phyloP scores from a whole-genome alignment of 306 rosid genomes.

The Arachis stenosperma region DNA sequence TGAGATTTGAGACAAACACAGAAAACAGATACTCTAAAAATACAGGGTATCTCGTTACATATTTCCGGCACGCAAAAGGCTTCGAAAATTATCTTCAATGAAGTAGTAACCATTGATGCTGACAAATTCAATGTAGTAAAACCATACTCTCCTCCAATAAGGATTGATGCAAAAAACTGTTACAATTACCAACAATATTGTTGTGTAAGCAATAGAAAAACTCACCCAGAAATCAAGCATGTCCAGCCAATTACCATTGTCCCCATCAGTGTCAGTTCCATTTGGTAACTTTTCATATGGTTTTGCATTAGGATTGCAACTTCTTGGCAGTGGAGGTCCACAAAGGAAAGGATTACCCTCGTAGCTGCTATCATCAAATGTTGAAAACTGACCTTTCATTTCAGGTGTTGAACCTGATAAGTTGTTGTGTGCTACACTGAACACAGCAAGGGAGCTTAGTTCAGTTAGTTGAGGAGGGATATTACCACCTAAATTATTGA shows the following conservation, averaged over 20 bases:
- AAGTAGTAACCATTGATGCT: slow-evolving; percentile 23
- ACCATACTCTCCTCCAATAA: slow-evolving; percentile 13
- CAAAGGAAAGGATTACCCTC: slow-evolving; percentile 31
- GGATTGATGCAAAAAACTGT: neutral
- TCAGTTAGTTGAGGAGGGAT: neutral
- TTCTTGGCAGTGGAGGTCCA: slow-evolving; percentile 19
- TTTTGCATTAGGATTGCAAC: neutral
- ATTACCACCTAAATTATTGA: neutral
- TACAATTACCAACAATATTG: neutral
- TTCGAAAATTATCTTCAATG: neutral
- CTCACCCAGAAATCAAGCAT: neutral
- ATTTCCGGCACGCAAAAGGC: neutral
- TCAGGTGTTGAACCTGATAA: neutral
- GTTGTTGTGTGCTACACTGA: neutral
- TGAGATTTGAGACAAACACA: neutral
- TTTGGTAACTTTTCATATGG: neutral
- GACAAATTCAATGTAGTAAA: neutral
- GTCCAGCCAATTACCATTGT: neutral
- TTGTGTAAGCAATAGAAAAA: slow-evolving; percentile 1
- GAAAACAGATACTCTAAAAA: neutral
- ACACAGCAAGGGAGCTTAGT: neutral
- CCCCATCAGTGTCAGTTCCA: neutral
- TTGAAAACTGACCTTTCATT: neutral
- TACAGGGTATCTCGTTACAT: neutral
- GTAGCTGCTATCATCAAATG: slow-evolving; percentile 33